Base-by-base conservation (phyloP, 495 filamentous ascomycete species). In the Neurospora sublineolata region DNA sequence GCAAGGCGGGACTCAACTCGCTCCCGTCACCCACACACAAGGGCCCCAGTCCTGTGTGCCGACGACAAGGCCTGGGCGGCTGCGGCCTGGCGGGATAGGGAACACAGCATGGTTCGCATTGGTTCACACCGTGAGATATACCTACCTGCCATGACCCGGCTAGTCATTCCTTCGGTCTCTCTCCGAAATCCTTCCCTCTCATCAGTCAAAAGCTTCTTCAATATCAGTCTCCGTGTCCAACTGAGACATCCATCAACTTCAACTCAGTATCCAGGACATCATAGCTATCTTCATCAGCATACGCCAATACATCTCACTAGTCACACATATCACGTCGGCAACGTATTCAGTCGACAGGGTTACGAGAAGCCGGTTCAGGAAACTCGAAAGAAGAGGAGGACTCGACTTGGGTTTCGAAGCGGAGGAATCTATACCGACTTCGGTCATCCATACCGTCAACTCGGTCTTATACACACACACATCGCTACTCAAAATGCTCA, bases 401-500 rank as follows among this genome's bases (percentile, higher is more conserved):
- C 27, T 20, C 30, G 16, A 37, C 20, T 70, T 44, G 9, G 37
- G n/a, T n/a, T 36, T n/a, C 10, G 16, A 3, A 38, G 4, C 14
- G 46, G 46, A 37, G n/a, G 18, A 14, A 23, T 27, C 12, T 27
- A 7, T 39, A 2, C 40, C 37, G 18, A 27, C 44, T 39, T 7
- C 16, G 16, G 42, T 30, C n/a, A 9, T 38, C 27, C 40, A 30
- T 1, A 33, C 27, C 2, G 18, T 44, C 58, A 5, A 30, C 18
- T 36, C 71, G 16, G 0, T 33, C 33, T 68, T 33, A 64, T 42
- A 73, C 30, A 69, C 36, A 60, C 5, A 71, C 5, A 71, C 36
- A 30, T 11, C 77, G 79, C 72, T 1, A 86, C 84, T 82, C 72
- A 80, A 73, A 1, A 86, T 86, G 84, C 72, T 82, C 70, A 82